A percentile compares a stretch with the other conserved stretches of the same genome.
phyloP scores from a whole-genome alignment of 202 grass and related monocot genomes.

The Carex sylvatica region DNA sequence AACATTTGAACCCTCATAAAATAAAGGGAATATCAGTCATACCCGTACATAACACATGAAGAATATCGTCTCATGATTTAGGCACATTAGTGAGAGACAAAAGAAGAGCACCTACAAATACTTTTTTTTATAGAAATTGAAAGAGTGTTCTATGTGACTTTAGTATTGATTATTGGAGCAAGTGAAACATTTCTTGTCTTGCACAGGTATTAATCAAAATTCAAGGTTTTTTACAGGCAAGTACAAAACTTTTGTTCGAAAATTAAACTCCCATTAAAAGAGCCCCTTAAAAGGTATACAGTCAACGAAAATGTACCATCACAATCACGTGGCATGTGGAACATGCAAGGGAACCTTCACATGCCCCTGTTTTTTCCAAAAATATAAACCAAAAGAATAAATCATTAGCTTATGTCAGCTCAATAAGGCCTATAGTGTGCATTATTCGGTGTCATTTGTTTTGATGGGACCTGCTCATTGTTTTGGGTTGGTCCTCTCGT shows the following conservation, averaged over 20 bases:
- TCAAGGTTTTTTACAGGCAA: neutral
- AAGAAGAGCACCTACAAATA: neutral
- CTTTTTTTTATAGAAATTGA: neutral
- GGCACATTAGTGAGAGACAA: neutral
- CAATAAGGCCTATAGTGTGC: neutral
- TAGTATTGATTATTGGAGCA: neutral
- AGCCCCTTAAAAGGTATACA: conserved; percentile 1
- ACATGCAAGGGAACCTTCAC: conserved; percentile 90
- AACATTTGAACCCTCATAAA: neutral
- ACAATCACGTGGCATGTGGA: conserved; percentile 96
- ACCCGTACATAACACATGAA: no score
- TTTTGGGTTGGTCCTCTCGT: neutral
- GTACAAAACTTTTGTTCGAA: neutral
- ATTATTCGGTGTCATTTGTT: neutral
- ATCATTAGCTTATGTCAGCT: neutral
- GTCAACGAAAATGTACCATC: conserved; percentile 49
- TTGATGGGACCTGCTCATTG: neutral
- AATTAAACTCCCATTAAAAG: neutral
- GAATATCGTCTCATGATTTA: neutral
- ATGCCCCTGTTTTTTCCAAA: conserved; percentile 58
- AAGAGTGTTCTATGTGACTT: neutral
- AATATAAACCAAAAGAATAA: conserved; percentile 20
- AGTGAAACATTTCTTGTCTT: neutral
- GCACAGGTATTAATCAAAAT: neutral
- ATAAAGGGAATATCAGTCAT: no score